Evolutionary conservation across 164 flowering plant genomes (phyloP).

Genomic region (grape (Vitis vinifera)): DNA sequence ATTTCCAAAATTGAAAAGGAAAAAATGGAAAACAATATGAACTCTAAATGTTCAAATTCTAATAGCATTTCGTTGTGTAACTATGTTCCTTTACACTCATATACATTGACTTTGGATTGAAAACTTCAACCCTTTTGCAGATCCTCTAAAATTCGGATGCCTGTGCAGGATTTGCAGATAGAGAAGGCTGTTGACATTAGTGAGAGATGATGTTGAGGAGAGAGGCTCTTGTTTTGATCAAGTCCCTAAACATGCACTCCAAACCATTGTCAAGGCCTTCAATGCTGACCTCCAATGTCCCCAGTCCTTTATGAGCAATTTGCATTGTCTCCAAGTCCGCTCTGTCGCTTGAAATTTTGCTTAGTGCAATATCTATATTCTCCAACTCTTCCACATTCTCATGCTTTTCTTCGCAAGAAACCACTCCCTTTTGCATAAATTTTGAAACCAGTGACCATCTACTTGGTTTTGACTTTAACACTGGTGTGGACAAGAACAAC

Average conservation of each 20-base stretch:
- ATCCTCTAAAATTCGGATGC: conserved; percentile 23
- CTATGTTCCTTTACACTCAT: no score
- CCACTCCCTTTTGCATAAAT: conserved; percentile 17
- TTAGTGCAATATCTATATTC: conserved; percentile 14
- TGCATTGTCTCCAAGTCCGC: conserved; percentile 11
- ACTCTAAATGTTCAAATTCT: no score
- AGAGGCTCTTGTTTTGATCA: conserved; percentile 42
- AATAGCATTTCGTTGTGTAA: no score
- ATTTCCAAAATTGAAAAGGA: no score
- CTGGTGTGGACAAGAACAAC: conserved; percentile 26
- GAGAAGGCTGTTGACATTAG: not conserved
- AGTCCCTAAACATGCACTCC: conserved; percentile 32
- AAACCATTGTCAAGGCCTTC: conserved; percentile 36
- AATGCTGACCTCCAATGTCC: conserved; percentile 28
- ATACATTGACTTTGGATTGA: not conserved
- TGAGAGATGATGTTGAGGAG: conserved; percentile 40
- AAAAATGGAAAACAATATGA: no score
- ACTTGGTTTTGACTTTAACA: conserved; percentile 17
- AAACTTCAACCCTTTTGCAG: conserved; percentile 1
- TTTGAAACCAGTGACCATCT: conserved; percentile 36
- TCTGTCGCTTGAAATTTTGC: not conserved
- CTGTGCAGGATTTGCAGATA: conserved; percentile 7
- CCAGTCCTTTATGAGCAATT: conserved; percentile 14
- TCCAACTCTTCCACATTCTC: conserved; percentile 21
- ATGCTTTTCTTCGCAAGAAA: conserved; percentile 12